phyloP scores from a whole-genome alignment of 225 moss, liverwort and hornwort species.

The Bryum argenteum region DNA sequence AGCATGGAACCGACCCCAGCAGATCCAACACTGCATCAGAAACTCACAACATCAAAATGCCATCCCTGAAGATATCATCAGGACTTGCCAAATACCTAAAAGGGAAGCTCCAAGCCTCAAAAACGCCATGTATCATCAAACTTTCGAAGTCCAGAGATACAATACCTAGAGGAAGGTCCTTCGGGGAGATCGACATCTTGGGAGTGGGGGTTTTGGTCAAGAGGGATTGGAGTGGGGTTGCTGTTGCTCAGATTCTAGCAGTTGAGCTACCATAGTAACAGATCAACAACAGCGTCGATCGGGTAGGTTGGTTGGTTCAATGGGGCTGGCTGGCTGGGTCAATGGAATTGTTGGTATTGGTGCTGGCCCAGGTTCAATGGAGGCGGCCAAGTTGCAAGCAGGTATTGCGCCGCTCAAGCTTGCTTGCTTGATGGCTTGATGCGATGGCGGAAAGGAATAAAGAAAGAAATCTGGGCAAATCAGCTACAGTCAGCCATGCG shows the following conservation, averaged over 20 bases:
- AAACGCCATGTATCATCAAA: too few relatives aligned
- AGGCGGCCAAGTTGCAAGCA: conserved; percentile 22
- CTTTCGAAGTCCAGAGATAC: too few relatives aligned
- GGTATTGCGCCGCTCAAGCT: conserved; percentile 20
- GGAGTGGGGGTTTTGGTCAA: not conserved
- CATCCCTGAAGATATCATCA: too few relatives aligned
- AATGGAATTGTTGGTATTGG: too few relatives aligned
- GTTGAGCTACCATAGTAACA: too few relatives aligned
- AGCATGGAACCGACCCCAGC: conserved; percentile 50
- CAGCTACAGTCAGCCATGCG: not conserved
- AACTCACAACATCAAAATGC: not conserved
- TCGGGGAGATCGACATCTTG: conserved; percentile 14
- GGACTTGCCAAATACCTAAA: too few relatives aligned
- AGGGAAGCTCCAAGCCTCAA: too few relatives aligned
- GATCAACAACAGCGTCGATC: too few relatives aligned
- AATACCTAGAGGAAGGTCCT: conserved; percentile 37
- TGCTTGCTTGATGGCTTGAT: too few relatives aligned
- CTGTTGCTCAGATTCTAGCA: too few relatives aligned
- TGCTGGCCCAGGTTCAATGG: not conserved
- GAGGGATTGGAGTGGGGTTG: not conserved
- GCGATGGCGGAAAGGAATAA: too few relatives aligned
- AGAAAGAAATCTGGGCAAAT: not conserved
- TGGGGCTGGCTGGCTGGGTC: not conserved
- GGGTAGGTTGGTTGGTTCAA: too few relatives aligned
- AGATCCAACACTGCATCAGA: conserved; percentile 43